phyloP scores from a whole-genome alignment of 257 asterid genomes.

The Paulownia fortunei region DNA sequence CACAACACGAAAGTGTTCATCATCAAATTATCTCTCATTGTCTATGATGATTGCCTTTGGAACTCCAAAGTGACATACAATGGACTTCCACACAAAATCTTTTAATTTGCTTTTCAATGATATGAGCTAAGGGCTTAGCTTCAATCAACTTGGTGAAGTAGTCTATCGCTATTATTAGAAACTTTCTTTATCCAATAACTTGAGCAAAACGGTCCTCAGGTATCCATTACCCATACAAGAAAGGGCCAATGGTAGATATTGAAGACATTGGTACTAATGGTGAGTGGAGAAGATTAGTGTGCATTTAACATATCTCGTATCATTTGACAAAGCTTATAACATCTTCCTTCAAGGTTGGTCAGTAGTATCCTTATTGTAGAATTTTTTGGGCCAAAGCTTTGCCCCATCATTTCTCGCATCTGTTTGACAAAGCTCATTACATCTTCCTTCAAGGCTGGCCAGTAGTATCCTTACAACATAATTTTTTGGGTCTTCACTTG shows the following conservation, averaged over 20 bases:
- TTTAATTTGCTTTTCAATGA: not conserved
- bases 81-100: not conserved
- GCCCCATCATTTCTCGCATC: not conserved
- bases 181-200: not conserved
- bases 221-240: not conserved
- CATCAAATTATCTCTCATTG: not conserved
- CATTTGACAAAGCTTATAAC: not conserved
- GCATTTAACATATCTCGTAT: not conserved
- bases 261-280: not conserved
- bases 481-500: not conserved
- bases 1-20: not conserved
- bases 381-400: not conserved
- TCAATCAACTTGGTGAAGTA: not conserved
- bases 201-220: not conserved
- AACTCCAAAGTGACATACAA: not conserved
- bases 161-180: too few relatives aligned
- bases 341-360: not conserved
- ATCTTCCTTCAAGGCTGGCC: not conserved
- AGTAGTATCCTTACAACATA: too few relatives aligned
- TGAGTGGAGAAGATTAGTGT: not conserved
- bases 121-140: not conserved
- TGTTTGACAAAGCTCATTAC: not conserved
- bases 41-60: not conserved
- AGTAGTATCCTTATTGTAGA: not conserved
- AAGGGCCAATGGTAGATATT: not conserved